These are phyloP conservation scores for Ceriops zippeliana DNA, from an alignment of 345 rosid species.

Conservation along the genomic window DNA sequence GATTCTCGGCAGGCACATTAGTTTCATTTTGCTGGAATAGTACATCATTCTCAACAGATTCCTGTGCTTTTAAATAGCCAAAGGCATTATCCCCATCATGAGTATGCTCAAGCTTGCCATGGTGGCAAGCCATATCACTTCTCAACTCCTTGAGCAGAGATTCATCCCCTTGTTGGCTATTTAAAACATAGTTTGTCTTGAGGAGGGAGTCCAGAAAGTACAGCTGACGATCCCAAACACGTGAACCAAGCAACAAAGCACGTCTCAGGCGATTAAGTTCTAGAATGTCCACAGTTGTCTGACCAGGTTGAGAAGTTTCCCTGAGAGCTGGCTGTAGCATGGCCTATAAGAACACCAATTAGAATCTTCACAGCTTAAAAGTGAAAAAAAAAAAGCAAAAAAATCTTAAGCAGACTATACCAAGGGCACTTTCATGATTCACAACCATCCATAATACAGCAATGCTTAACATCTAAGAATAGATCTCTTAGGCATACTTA, in stretches of 20 bases:
- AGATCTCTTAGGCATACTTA: constrained; percentile 28
- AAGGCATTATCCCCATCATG: constrained; percentile 23
- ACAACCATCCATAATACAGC: background rate
- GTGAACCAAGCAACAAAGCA: constrained; percentile 62
- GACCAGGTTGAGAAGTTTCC: constrained; percentile 41
- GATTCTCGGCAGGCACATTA: constrained; percentile 16
- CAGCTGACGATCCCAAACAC: constrained; percentile 80
- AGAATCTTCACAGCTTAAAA: constrained; percentile 11
- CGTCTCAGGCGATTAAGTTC: constrained; percentile 69
- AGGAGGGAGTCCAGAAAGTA: constrained; percentile 60
- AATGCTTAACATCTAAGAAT: background rate
- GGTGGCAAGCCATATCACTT: constrained; percentile 24
- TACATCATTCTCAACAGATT: constrained; percentile 24
- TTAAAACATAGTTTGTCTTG: constrained; percentile 37
- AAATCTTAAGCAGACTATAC: background rate
- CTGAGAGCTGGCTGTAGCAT: constrained; percentile 46
- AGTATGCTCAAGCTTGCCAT: constrained; percentile 21
- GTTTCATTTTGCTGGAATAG: constrained; percentile 28
- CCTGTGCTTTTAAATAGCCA: constrained; percentile 29
- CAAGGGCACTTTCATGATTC: background rate
- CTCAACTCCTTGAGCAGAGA: constrained; percentile 32
- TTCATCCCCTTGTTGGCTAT: constrained; percentile 33
- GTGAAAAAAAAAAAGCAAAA: background rate
- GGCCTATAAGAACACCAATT: constrained; percentile 35
- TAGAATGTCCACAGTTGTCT: constrained; percentile 57